A percentile compares a stretch with the other conserved stretches of the same genome.
These are phyloP conservation scores for Aspergillus cavernicola DNA, from an alignment of 495 filamentous ascomycete species.

Conservation along the genomic window DNA sequence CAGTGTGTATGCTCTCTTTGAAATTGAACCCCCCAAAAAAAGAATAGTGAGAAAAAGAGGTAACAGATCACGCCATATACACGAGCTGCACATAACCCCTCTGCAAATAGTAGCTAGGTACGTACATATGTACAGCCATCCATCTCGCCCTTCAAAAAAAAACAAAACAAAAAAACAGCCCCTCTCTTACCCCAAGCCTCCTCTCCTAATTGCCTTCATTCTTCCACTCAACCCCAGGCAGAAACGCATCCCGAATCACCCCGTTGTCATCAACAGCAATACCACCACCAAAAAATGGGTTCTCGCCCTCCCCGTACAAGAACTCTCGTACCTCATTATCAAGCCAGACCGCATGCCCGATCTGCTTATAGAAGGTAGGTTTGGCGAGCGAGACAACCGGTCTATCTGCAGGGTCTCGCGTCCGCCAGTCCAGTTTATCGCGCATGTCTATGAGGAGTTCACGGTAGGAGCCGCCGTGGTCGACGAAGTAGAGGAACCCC, in stretches of 20 bases:
- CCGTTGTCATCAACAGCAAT: background rate
- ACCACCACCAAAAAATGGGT: slow-evolving; percentile 1
- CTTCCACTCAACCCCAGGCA: slow-evolving; percentile 2
- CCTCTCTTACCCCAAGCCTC: too few relatives aligned
- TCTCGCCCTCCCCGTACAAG: slow-evolving; percentile 6
- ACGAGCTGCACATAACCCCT: too few relatives aligned
- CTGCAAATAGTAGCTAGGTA: too few relatives aligned
- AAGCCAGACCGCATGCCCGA: slow-evolving; percentile 8
- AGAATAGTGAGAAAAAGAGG: too few relatives aligned
- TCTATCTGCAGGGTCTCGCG: background rate
- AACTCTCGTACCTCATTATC: slow-evolving; percentile 5
- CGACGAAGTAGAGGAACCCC: slow-evolving; percentile 16
- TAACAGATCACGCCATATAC: too few relatives aligned
- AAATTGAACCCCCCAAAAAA: too few relatives aligned
- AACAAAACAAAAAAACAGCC: too few relatives aligned
- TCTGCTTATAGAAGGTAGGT: background rate
- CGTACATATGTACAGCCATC: too few relatives aligned
- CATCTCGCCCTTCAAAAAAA: too few relatives aligned
- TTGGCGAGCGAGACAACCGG: slow-evolving; percentile 5
- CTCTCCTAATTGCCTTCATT: background rate
- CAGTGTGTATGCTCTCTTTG: too few relatives aligned
- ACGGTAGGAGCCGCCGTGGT: slow-evolving; percentile 8
- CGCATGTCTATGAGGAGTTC: slow-evolving; percentile 13
- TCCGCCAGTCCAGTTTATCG: slow-evolving; percentile 8
- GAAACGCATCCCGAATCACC: slow-evolving; percentile 4